Evolutionary conservation across 495 filamentous ascomycete genomes (phyloP).

Genomic region (Aspergillus cristatus): DNA sequence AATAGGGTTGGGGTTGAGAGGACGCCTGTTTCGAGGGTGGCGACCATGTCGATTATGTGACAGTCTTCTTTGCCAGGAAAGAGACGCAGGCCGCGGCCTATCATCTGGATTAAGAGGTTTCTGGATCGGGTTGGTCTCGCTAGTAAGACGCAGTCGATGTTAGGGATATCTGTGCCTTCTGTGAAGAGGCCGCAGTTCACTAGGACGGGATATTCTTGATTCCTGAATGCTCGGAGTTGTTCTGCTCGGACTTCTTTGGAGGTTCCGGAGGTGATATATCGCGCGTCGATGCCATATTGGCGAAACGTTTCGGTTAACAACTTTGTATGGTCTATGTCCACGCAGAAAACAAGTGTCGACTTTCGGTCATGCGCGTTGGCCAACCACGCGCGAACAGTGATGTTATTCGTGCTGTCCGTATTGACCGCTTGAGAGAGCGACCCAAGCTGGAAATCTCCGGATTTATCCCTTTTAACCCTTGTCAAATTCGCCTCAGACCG

Average conservation of each 20-base stretch:
- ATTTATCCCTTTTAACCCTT: conserved; percentile 49
- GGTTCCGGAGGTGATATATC: conserved; percentile 75
- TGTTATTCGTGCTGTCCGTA: conserved; percentile 63
- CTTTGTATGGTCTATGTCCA: conserved; percentile 71
- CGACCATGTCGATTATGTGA: conserved; percentile 95
- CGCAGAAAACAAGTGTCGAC: conserved; percentile 89
- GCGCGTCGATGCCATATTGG: conserved; percentile 67
- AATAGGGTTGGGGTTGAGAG: conserved; percentile 88
- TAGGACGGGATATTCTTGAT: conserved; percentile 72
- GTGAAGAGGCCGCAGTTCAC: conserved; percentile 96
- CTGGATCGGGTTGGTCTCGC: conserved; percentile 82
- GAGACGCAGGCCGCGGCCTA: conserved; percentile 84
- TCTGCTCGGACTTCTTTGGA: conserved; percentile 52
- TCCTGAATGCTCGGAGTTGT: conserved; percentile 62
- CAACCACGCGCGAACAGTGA: conserved; percentile 78
- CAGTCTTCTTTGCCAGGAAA: conserved; percentile 76
- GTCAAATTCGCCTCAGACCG: conserved; percentile 69
- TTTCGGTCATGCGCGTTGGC: conserved; percentile 60
- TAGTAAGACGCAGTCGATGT: conserved; percentile 88
- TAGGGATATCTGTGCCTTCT: conserved; percentile 94
- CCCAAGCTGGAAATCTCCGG: conserved; percentile 68
- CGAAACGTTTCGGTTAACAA: conserved; percentile 69
- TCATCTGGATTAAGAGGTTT: conserved; percentile 94
- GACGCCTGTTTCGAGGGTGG: conserved; percentile 69
- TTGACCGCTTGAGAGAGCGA: conserved; percentile 76